A percentile compares a stretch with the other conserved stretches of the same genome.
Evolutionary conservation across 306 rosid genomes (phyloP).

Genomic region (Albizia julibrissin): DNA sequence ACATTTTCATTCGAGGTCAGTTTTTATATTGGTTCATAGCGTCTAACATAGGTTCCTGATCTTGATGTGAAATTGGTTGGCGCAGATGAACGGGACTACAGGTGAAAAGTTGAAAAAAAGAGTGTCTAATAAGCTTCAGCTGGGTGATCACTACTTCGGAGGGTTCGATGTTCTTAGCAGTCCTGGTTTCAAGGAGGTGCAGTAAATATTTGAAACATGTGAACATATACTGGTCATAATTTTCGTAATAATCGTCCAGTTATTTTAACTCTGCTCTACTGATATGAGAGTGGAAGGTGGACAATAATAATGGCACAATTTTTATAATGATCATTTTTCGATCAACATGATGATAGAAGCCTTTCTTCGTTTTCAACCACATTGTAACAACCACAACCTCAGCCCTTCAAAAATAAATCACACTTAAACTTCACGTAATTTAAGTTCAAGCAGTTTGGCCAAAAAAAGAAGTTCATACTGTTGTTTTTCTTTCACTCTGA

Average conservation of each 20-base stretch:
- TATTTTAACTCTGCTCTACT: background rate
- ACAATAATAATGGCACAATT: slow-evolving; percentile 12
- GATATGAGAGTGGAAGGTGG: slow-evolving; percentile 19
- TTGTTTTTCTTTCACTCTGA: slow-evolving; percentile 7
- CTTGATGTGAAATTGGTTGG: slow-evolving; percentile 8
- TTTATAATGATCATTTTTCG: background rate
- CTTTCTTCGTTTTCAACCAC: background rate
- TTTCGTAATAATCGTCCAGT: slow-evolving; percentile 16
- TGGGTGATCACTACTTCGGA: slow-evolving; percentile 42
- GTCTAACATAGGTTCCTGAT: slow-evolving; percentile 4
- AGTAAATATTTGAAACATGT: slow-evolving; percentile 4
- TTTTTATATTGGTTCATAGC: slow-evolving; percentile 19
- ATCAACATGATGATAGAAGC: background rate
- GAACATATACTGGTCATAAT: background rate
- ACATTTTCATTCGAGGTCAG: background rate
- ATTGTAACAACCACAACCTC: background rate
- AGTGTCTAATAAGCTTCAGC: slow-evolving; percentile 44
- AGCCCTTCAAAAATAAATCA: background rate
- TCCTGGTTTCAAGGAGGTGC: slow-evolving; percentile 67
- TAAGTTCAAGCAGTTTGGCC: background rate
- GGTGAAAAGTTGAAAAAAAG: slow-evolving; percentile 54
- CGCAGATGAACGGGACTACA: slow-evolving; percentile 57
- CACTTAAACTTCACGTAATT: background rate
- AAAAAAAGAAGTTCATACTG: background rate
- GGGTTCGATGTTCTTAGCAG: slow-evolving; percentile 46